Evolutionary conservation across 2,329 filamentous ascomycete species (phyloP), one percentile per base, ranked within the genome.

Genomic region (Diplodia scrobiculata): DNA sequence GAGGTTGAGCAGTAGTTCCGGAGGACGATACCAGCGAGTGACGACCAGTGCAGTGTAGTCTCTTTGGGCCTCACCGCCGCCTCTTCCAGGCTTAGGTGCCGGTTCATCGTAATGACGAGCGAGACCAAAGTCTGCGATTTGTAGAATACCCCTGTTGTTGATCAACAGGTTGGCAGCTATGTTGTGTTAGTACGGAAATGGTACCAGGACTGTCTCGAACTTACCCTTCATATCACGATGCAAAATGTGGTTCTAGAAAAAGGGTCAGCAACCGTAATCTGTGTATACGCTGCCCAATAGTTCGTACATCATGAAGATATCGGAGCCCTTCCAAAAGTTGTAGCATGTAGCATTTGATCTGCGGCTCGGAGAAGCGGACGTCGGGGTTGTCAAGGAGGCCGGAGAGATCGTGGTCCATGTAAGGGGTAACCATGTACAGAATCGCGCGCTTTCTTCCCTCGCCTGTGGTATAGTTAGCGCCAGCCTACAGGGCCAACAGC

Each of bases 381-480:
- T 89, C 88, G 10, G 94, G 94, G 73, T 99, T 99, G 77, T 98
- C 95, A 72, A 99, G 87, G 34, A 99, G 86, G 52, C 95, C 95
- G 9, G 94, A 96, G n/a, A 99, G 85, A 79, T 99, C 95, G 79
- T 99, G 95, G 72, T 98, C 93, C 92, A 98, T 97, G 78, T 99
- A 99, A 6, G 94, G 95, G 52, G 89, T 97, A 62, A 96, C 94
- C 95, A 99, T 99, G 80, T 98, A 98, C 83, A 99, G 92, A 71
- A 93, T 93, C 3, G 89, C 89, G 67, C 89, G 87, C 71, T 82
- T 82, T 71, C 79, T 73, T 77, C 83, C 79, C 81, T 85, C 77
- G 48, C 77, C 78, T 91, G n/a, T 6, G 6, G 10, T 14, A 21
- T 36, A 34, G 64, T 66, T 11, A 66, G 64, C 25, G 9, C 92